Evolutionary conservation across 495 filamentous ascomycete species (phyloP), one percentile per base, ranked within the genome.

Genomic region (Penicillium subrubescens): DNA sequence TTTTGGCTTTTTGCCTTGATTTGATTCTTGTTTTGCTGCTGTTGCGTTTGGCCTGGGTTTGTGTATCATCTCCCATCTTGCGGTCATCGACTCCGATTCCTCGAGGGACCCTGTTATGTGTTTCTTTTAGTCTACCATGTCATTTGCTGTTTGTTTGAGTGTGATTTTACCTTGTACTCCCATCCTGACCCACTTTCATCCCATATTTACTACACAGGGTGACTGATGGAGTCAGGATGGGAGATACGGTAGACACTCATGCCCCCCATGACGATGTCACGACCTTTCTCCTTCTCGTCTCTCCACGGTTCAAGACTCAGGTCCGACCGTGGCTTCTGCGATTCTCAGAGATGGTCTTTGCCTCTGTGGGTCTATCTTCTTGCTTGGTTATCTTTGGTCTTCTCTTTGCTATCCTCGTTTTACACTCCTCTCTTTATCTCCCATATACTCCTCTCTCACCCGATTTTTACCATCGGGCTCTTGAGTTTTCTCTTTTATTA

Each of bases 201-300:
- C 48, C 25, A 27, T 27, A 62, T 59, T 57, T 39, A 21, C 8
- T 21, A 55, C 19, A 41, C 12, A 43, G 33, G 29, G 0, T 17
- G 35, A 59, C 48, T 61, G 59, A 31, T 29, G 57, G 50, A 43
- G 54, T 48, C 44, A 23, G 19, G 8, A 25, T 48, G 44, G 48
- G 43, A 51, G 41, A 31, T 41, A 29, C 0, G 48, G 48, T n/a
- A 52, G 23, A 52, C 48, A 17, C 48, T 52, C 48, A 31, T 10
- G 51, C 41, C 57, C 41, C 25, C 52, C 52, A 66, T 74, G 66
- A 74, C 70, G 71, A 74, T 64, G 67, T 74, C 66, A 74, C 70
- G 72, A 74, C 63, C 66, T 70, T 68, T 70, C 57, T 72, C 63
- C 62, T 71, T 70, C 61, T 71, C 64, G 61, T 71, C 31, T 64